Base-by-base conservation (phyloP, 306 rosid species). In the Canavalia ensiformis region DNA sequence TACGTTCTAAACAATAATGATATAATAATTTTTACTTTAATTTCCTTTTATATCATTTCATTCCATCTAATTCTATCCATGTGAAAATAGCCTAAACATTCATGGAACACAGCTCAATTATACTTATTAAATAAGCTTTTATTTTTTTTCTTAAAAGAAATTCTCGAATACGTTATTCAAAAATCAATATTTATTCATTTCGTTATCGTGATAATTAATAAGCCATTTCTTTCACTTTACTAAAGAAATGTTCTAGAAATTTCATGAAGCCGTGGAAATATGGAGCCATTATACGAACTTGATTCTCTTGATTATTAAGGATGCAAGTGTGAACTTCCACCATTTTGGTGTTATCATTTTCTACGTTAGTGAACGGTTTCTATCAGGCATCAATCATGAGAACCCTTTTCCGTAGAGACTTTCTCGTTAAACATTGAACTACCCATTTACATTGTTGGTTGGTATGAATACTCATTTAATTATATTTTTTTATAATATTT, bases 281-380 rank as follows among this genome's bases (percentile, higher is more conserved):
- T 18, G 55, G 13, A 66, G n/a, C 42, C 42, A 66, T 6, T 66
- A 44, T 45, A 45, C 39, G 31, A 64, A 39, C 49, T 35, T 37
- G 11, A 4, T 60, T 60, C 18, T 60, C 68, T 33, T 62, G 10
- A 11, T 68, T 68, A 47, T 46, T 44, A 34, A 62, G 68, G 18
- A 34, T 62, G 18, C 44, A 60, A 33, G 44, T 62, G 4, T 33
- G 28, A 62, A 34, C 45, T 62, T 12, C 41, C 41, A 37, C 41
- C 75, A 30, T 0, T 18, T 18, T 18, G 25, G 25, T 18, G 25
- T 18, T 9, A 42, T 68, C 41, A 29, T 57, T 29, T 11, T 70
- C 74, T 8, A 8, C 56, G 28, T 68, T 41, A 46, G 42, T 68
- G n/a, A 52, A 68, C 57, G 29, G 74, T 68, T 68, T 45, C 56